phyloP scores from a whole-genome alignment of 805 yeast genomes.

The Myxozyma melibiosi region DNA sequence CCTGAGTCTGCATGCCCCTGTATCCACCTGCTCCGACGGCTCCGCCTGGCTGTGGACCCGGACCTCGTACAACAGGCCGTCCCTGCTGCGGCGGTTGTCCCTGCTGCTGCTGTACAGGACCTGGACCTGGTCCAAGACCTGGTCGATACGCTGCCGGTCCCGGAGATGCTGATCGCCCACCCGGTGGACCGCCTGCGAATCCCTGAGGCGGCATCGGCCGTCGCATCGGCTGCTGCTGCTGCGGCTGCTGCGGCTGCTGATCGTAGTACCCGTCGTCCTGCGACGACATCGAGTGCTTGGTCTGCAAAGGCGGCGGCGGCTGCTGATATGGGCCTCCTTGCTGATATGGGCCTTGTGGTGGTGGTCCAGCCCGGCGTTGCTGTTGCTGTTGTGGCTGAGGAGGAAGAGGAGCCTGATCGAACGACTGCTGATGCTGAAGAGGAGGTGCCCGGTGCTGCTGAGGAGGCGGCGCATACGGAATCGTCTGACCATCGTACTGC shows the following conservation, averaged over 20 bases:
- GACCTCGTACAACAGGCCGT: too few species aligned
- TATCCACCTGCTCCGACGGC: too few species aligned
- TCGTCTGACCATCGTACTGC: neutral
- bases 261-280: neutral
- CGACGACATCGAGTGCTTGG: too few species aligned
- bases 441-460: neutral
- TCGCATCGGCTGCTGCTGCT: too few species aligned
- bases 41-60: too few species aligned
- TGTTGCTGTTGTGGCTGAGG: neutral
- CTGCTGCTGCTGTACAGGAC: neutral
- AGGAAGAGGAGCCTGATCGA: neutral
- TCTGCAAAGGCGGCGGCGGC: neutral
- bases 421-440: neutral
- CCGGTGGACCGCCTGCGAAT: neutral
- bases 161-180: constrained; percentile 1
- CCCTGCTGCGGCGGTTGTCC: neutral
- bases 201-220: constrained; percentile 9
- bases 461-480: neutral
- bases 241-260: too few species aligned
- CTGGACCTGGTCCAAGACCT: constrained; percentile 7
- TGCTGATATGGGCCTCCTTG: constrained; percentile 1
- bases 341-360: neutral
- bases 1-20: too few species aligned
- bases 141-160: constrained; percentile 12
- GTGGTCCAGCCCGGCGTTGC: too few species aligned